Percentiles rank a stretch among this genome's conserved stretches.
These are phyloP conservation scores for Telfairia occidentalis DNA, from an alignment of 331 rosid genomes.

Conservation along the genomic window DNA sequence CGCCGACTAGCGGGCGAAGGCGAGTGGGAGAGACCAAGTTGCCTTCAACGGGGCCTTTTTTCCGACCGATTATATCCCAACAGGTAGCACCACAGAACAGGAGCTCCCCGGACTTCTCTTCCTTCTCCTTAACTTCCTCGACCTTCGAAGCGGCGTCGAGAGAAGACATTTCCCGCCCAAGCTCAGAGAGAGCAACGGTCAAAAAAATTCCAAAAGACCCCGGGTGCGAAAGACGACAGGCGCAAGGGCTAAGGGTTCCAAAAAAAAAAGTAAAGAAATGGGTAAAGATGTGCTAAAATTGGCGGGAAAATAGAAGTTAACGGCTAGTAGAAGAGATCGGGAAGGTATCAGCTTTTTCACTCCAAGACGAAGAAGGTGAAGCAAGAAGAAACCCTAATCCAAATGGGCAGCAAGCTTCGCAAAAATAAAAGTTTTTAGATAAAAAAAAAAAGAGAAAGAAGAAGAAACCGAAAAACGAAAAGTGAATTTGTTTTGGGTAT, in stretches of 20 bases:
- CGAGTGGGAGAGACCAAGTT: conserved; percentile 79
- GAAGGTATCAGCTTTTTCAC: conserved; percentile 3
- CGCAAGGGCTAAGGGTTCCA: conserved; percentile 57
- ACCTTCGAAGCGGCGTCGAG: conserved; percentile 52
- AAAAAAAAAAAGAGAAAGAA: not conserved
- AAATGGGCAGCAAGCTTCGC: conserved; percentile 23
- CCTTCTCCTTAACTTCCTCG: conserved; percentile 30
- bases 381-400: conserved; percentile 68
- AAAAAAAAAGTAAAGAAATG: conserved; percentile 22
- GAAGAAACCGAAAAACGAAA: not conserved
- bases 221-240: conserved; percentile 24
- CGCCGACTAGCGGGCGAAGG: conserved; percentile 71
- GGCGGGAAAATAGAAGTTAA: conserved; percentile 55
- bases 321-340: conserved; percentile 48
- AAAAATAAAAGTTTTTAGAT: not conserved
- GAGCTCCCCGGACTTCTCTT: conserved; percentile 60
- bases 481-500: conserved; percentile 9
- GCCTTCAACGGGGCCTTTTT: conserved; percentile 55
- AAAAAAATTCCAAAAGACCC: not conserved
- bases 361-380: conserved; percentile 20
- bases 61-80: conserved; percentile 79
- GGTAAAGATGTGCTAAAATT: conserved; percentile 21
- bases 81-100: conserved; percentile 85
- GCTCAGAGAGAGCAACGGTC: conserved; percentile 39
- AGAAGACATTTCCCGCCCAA: conserved; percentile 65